Conservation (phyloP, 225 moss, liverwort and hornwort genomes). For the Lunularia cruciata region DNA sequence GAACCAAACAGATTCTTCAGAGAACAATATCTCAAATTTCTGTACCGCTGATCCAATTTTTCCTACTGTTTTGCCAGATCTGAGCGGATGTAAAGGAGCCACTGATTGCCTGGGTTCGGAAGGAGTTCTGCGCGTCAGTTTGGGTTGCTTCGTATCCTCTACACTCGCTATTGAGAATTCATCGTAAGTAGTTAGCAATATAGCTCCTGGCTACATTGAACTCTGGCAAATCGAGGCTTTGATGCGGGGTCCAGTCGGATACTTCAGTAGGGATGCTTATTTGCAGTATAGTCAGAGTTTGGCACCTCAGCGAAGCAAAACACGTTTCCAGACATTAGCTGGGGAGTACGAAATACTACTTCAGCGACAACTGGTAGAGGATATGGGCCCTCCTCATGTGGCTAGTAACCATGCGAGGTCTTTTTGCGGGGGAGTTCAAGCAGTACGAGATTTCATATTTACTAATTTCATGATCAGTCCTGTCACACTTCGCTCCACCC, state of each 20-base stretch:
- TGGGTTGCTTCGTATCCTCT: slow-evolving; percentile 49
- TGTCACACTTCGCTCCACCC: too few species aligned
- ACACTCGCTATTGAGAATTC: too few species aligned
- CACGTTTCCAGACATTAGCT: slow-evolving; percentile 32
- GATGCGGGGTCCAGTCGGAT: slow-evolving; percentile 74
- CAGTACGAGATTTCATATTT: slow-evolving; percentile 77
- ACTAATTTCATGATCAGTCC: too few species aligned
- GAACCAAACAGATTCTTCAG: too few species aligned
- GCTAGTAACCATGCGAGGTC: slow-evolving; percentile 57
- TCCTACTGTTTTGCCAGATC: slow-evolving; percentile 36
- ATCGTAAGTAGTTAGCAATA: too few species aligned
- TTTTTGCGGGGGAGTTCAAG: slow-evolving; percentile 69
- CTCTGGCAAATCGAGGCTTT: slow-evolving; percentile 84
- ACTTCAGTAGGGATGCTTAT: slow-evolving; percentile 58
- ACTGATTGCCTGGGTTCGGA: slow-evolving; percentile 45
- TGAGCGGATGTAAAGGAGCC: slow-evolving; percentile 42
- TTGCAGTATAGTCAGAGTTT: slow-evolving; percentile 63
- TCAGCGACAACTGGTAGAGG: slow-evolving; percentile 86
- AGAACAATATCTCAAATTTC: too few species aligned
- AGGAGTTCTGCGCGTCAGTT: slow-evolving; percentile 55
- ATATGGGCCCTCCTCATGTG: slow-evolving; percentile 73
- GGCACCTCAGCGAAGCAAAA: slow-evolving; percentile 45
- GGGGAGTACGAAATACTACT: slow-evolving; percentile 54
- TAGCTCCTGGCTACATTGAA: too few species aligned
- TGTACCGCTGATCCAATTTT: too few species aligned